A percentile compares a stretch with the other conserved stretches of the same genome.
These are phyloP conservation scores for Earliella scabrosa DNA, from an alignment of 1,284 basidiomycete species.

Conservation along the genomic window DNA sequence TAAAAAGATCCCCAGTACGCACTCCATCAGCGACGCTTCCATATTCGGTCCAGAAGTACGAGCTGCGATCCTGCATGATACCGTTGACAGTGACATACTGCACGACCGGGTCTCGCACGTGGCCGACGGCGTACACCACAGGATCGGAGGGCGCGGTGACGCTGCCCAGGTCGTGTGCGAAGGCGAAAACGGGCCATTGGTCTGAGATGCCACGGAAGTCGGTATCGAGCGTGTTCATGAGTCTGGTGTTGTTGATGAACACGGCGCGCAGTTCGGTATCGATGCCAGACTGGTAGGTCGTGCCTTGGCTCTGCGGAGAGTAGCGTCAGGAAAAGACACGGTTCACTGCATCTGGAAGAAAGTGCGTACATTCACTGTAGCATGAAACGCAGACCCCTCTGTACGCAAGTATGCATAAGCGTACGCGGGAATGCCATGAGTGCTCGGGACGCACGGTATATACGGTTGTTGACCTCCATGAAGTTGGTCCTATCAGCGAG, in stretches of 20 bases:
- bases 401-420: background rate
- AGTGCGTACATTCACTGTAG: background rate
- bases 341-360: too few relatives aligned
- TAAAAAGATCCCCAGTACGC: slow-evolving; percentile 18
- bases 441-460: background rate
- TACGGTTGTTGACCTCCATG: background rate
- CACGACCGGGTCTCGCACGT: slow-evolving; percentile 27
- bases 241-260: slow-evolving; percentile 18
- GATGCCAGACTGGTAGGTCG: slow-evolving; percentile 19
- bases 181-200: slow-evolving; percentile 14
- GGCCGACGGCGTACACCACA: slow-evolving; percentile 28
- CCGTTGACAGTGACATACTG: slow-evolving; percentile 18
- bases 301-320: slow-evolving; percentile 8
- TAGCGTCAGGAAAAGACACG: background rate
- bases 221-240: slow-evolving; percentile 9
- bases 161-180: slow-evolving; percentile 27
- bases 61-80: slow-evolving; percentile 26
- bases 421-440: too few relatives aligned
- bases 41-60: slow-evolving; percentile 31
- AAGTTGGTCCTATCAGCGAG: background rate
- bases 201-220: slow-evolving; percentile 12
- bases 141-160: slow-evolving; percentile 20
- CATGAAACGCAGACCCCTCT: slow-evolving; percentile 3
- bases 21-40: background rate
- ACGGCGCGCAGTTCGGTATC: slow-evolving; percentile 7